Percentiles rank a stretch among this genome's conserved stretches.
Conservation (phyloP, 345 rosid genomes). For the Eucalyptus erythrocorys region DNA sequence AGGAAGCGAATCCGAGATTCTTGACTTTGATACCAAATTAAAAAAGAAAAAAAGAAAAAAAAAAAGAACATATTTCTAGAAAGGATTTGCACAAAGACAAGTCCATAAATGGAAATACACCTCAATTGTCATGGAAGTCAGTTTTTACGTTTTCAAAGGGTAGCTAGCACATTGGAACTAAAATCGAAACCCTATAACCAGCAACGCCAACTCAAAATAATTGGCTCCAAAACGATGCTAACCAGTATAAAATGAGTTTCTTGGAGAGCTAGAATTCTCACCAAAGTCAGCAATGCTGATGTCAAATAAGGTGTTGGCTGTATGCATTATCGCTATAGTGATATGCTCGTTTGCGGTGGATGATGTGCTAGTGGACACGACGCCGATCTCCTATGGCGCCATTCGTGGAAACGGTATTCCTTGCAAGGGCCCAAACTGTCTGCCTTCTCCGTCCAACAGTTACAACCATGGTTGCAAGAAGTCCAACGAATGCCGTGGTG, state of each 20-base stretch:
- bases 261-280: not conserved
- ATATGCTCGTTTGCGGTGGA: not conserved
- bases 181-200: not conserved
- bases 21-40: not conserved
- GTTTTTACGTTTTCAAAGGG: not conserved
- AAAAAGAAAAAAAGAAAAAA: accelerated
- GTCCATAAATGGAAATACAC: not conserved
- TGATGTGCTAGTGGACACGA: not conserved
- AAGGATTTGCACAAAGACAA: not conserved
- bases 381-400: not conserved
- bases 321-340: not conserved
- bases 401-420: too few species aligned
- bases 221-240: not conserved
- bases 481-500: not conserved
- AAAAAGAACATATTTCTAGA: too few species aligned
- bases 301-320: not conserved
- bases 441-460: not conserved
- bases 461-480: not conserved
- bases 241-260: not conserved
- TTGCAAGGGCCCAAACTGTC: not conserved
- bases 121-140: not conserved
- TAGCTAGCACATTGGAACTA: not conserved
- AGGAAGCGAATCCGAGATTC: not conserved
- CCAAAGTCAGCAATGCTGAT: not conserved
- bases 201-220: not conserved